Evolutionary conservation across 2,329 filamentous ascomycete species (phyloP).

Genomic region (Clonostachys solani): DNA sequence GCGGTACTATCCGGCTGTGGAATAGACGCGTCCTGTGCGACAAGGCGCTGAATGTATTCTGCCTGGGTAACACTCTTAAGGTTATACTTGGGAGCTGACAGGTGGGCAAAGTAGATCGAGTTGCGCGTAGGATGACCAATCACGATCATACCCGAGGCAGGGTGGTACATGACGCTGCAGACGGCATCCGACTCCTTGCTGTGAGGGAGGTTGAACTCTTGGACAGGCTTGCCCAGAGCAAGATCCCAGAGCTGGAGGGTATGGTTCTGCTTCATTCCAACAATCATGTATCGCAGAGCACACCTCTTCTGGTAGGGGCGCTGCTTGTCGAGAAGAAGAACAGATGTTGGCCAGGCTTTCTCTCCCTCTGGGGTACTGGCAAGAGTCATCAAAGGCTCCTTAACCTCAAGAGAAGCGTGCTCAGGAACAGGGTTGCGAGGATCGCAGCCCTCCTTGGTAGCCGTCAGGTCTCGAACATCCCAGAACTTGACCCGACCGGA

Average conservation of each 20-base stretch:
- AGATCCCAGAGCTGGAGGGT: slow-evolving; percentile 98
- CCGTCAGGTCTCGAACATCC: slow-evolving; percentile 81
- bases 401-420: slow-evolving; percentile 67
- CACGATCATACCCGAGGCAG: slow-evolving; percentile 85
- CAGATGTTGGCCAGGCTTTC: slow-evolving; percentile 95
- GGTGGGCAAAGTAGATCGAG: slow-evolving; percentile 93
- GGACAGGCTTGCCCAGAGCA: slow-evolving; percentile 88
- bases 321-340: slow-evolving; percentile 93
- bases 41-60: slow-evolving; percentile 76
- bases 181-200: slow-evolving; percentile 97
- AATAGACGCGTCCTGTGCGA: slow-evolving; percentile 65
- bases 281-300: slow-evolving; percentile 90
- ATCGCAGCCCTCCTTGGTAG: slow-evolving; percentile 45
- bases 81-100: slow-evolving; percentile 91
- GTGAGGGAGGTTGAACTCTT: slow-evolving; percentile 95
- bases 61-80: slow-evolving; percentile 81
- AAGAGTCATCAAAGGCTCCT: slow-evolving; percentile 80
- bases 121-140: slow-evolving; percentile 96
- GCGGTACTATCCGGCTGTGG: slow-evolving; percentile 91
- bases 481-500: slow-evolving; percentile 96
- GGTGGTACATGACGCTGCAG: slow-evolving; percentile 94
- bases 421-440: slow-evolving; percentile 47
- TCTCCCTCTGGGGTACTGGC: slow-evolving; percentile 82
- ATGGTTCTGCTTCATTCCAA: slow-evolving; percentile 99
- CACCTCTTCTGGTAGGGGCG: slow-evolving; percentile 87